Evolutionary conservation across 345 rosid genomes (phyloP).

Genomic region (Reutealis trisperma): DNA sequence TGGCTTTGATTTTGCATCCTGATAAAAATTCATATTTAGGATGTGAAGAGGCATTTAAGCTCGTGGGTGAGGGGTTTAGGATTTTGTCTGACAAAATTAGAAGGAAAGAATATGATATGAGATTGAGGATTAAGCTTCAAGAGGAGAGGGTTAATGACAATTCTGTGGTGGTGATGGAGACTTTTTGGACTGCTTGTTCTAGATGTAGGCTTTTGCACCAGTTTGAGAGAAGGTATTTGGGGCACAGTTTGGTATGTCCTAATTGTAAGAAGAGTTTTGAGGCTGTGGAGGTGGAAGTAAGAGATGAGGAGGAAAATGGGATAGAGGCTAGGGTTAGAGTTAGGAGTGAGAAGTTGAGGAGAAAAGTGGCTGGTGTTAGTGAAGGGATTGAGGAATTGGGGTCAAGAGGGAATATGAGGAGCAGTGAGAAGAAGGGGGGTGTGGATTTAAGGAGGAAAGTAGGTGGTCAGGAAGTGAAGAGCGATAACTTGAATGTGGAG

Average conservation of each 20-base stretch:
- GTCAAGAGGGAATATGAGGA: not conserved
- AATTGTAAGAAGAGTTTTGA: slow-evolving; percentile 67
- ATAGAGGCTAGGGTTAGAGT: slow-evolving; percentile 27
- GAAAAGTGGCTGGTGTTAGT: slow-evolving; percentile 18
- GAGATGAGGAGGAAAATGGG: slow-evolving; percentile 25
- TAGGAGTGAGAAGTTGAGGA: slow-evolving; percentile 34
- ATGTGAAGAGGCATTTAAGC: slow-evolving; percentile 85
- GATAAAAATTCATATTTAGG: slow-evolving; percentile 69
- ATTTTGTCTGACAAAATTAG: slow-evolving; percentile 60
- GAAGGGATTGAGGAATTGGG: slow-evolving; percentile 8
- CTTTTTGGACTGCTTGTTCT: slow-evolving; percentile 69
- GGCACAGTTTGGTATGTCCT: slow-evolving; percentile 71
- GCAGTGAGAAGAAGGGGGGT: slow-evolving; percentile 13
- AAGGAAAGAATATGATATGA: slow-evolving; percentile 77
- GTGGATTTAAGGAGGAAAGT: slow-evolving; percentile 30
- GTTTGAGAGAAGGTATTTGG: slow-evolving; percentile 76
- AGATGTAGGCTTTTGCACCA: slow-evolving; percentile 67
- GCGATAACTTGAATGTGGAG: not conserved
- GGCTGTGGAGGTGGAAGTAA: slow-evolving; percentile 61
- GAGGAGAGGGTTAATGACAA: slow-evolving; percentile 46
- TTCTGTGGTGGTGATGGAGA: slow-evolving; percentile 32
- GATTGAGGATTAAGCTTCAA: slow-evolving; percentile 70
- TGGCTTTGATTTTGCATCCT: slow-evolving; percentile 75
- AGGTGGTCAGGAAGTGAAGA: slow-evolving; percentile 12
- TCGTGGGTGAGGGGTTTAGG: slow-evolving; percentile 75